Conservation (phyloP, 176 grass and related monocot genomes). For the Luzula sylvatica region DNA sequence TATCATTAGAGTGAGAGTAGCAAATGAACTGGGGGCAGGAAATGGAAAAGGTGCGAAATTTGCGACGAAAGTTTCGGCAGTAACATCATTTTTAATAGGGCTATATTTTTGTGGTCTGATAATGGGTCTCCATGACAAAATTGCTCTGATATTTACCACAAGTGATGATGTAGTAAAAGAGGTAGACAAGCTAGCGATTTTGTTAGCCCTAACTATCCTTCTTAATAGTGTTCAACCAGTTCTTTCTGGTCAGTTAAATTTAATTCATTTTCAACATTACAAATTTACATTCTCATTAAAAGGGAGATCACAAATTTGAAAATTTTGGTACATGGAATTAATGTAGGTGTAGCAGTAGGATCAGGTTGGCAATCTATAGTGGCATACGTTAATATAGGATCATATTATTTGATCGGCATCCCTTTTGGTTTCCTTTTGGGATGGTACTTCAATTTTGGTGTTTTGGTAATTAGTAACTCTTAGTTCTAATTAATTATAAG, state of each 20-base stretch:
- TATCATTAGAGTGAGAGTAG: conserved; percentile 70
- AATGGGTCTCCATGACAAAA: conserved; percentile 55
- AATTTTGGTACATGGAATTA: too few species aligned
- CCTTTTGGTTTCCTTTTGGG: conserved; percentile 68
- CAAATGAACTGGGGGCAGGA: conserved; percentile 75
- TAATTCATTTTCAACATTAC: too few species aligned
- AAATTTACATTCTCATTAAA: too few species aligned
- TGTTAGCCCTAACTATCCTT: conserved; percentile 70
- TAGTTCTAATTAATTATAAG: too few species aligned
- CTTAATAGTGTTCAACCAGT: conserved; percentile 91
- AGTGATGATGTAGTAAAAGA: conserved; percentile 55
- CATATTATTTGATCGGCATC: conserved; percentile 82
- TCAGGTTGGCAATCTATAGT: conserved; percentile 82
- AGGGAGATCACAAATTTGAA: too few species aligned
- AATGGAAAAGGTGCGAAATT: conserved; percentile 58
- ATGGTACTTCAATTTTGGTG: conserved; percentile 69
- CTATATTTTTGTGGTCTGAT: conserved; percentile 62
- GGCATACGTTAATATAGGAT: conserved; percentile 86
- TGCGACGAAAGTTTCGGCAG: conserved; percentile 44
- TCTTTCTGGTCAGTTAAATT: conserved; percentile 87
- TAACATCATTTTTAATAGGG: conserved; percentile 52
- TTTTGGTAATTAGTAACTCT: conserved; percentile 81
- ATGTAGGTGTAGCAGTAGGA: conserved; percentile 72
- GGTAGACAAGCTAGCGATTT: conserved; percentile 50
- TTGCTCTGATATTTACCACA: conserved; percentile 41